Base-by-base conservation (phyloP, 192 early-diverging fungal genomes). In the Umbelopsis sp. region DNA sequence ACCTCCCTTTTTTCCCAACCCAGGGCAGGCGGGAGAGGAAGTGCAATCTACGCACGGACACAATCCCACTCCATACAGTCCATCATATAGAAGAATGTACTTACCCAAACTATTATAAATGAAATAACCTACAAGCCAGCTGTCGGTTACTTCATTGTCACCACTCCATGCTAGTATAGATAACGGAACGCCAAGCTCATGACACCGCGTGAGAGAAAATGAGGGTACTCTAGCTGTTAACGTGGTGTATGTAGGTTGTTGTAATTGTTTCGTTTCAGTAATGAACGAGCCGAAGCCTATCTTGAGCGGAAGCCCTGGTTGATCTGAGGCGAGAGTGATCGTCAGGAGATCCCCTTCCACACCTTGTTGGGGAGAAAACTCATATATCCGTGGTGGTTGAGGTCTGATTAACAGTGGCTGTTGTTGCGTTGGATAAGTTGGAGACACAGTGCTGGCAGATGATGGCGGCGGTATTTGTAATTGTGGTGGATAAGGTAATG, bases 61-160 rank as follows among this genome's bases (percentile, higher is more conserved):
- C n/a, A 49, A 49, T 21, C 47, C 16, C 20, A 47, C 20, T 12
- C 11, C 5, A 47, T 3, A n/a, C 45, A 25, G 1, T 49, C 47
- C n/a, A n/a, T n/a, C n/a, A 43, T 25, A 45, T 45, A 21, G 22
- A 34, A 17, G 16, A 70, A 20, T 26, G n/a, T 2, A 43, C 56
- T 38, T 32, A 29, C 32, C 56, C 36, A 36, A 65, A 45, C 74
- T 75, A 50, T 77, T 75, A 50, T 77, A 81, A 22, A 51, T 72
- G 54, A 75, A 84, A 36, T 80, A 71, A 41, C 80, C 72, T 22
- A 84, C 73, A 45, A 75, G 78, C 83, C 83, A 84, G 74, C 80
- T 84, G 59, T 82, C 76, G 31, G 65, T 50, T 47, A 70, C 68
- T 16, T 76, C 78, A 66, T 75, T 81, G 32, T 84, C 73, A 31